A percentile compares a stretch with the other conserved stretches of the same genome.
Conservation (phyloP, 768 basidiomycete genomes). For the Lentinula guzmanii region DNA sequence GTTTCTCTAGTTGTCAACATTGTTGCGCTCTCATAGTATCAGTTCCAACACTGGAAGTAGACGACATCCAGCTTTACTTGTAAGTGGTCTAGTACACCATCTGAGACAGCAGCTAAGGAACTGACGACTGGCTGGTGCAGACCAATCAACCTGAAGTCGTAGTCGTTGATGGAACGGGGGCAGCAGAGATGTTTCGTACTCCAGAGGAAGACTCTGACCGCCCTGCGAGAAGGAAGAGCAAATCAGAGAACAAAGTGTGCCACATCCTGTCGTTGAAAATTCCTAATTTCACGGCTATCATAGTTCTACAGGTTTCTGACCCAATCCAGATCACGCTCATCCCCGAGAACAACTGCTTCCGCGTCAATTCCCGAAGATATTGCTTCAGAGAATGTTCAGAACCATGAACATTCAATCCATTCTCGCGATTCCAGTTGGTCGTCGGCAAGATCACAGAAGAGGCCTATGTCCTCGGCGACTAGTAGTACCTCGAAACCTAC, state of each 20-base stretch:
- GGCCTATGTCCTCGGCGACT: conserved; percentile 7
- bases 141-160: conserved; percentile 13
- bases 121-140: not conserved
- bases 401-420: not conserved
- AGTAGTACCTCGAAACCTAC: conserved; percentile 39
- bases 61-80: not conserved
- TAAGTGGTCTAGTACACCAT: not conserved
- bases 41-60: not conserved
- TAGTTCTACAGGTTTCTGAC: conserved; percentile 60
- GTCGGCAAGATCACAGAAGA: not conserved
- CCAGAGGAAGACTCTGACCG: conserved; percentile 27
- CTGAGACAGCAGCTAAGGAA: not conserved
- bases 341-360: conserved; percentile 27
- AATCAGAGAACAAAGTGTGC: conserved; percentile 43
- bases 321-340: conserved; percentile 58
- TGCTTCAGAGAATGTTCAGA: conserved; percentile 1
- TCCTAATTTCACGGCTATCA: conserved; percentile 4
- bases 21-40: conserved; percentile 31
- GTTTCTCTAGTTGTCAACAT: conserved; percentile 29
- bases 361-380: not conserved
- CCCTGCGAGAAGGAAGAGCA: conserved; percentile 31
- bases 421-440: conserved; percentile 6
- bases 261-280: conserved; percentile 3
- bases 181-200: conserved; percentile 17
- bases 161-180: conserved; percentile 25